A percentile compares a stretch with the other conserved stretches of the same genome.
Evolutionary conservation across 2,329 filamentous ascomycete species (phyloP).

Genomic region (Sclerotinia sclerotiorum): DNA sequence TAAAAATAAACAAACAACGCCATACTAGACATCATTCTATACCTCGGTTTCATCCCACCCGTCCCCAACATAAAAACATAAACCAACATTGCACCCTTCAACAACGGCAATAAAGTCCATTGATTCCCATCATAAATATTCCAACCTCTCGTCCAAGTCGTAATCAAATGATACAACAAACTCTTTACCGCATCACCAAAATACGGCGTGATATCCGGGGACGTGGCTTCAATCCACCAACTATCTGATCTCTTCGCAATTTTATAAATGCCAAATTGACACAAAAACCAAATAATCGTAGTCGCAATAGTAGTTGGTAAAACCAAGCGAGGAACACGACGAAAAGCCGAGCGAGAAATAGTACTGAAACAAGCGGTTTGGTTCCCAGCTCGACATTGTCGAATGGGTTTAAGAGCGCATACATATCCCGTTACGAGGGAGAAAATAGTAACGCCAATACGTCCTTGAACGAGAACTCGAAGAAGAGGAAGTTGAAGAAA

Average conservation of each 20-base stretch:
- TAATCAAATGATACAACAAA: constrained; percentile 48
- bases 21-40: constrained; percentile 50
- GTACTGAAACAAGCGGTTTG: constrained; percentile 53
- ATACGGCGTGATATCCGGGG: constrained; percentile 45
- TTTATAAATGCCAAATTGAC: constrained; percentile 57
- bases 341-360: constrained; percentile 57
- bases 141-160: constrained; percentile 52
- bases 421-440: constrained; percentile 65
- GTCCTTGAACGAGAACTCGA: constrained; percentile 58
- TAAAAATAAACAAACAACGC: constrained; percentile 52
- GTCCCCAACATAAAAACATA: constrained; percentile 55
- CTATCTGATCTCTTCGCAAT: constrained; percentile 57
- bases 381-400: constrained; percentile 54
- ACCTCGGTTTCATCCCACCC: constrained; percentile 49
- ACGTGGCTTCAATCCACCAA: constrained; percentile 56
- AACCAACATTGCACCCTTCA: constrained; percentile 55
- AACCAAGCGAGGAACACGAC: constrained; percentile 57
- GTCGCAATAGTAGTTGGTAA: constrained; percentile 58
- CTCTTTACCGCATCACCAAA: constrained; percentile 46
- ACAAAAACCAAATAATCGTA: constrained; percentile 53
- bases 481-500: constrained; percentile 59
- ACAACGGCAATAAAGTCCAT: constrained; percentile 57
- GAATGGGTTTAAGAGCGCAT: constrained; percentile 61
- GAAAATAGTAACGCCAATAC: constrained; percentile 66
- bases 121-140: constrained; percentile 59